These are phyloP conservation scores for Linnemannia zychae DNA, from an alignment of 192 early-diverging fungal species.

Conservation along the genomic window DNA sequence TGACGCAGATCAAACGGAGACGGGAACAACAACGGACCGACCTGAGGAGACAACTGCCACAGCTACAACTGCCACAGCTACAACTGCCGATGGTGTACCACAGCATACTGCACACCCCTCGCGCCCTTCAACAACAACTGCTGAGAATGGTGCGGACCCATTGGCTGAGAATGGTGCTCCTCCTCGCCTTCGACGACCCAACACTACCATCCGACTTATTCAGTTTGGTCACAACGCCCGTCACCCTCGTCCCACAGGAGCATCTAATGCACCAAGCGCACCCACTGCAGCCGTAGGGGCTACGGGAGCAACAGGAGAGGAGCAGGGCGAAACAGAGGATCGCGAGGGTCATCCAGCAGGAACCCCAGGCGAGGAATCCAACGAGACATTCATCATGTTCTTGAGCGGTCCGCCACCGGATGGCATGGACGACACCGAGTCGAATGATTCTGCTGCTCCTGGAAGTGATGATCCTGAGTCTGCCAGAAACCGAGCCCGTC, in stretches of 20 bases:
- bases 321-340: neutral
- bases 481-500: conserved; percentile 13
- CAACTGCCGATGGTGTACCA: neutral
- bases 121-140: neutral
- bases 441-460: conserved; percentile 2
- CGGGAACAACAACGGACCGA: neutral
- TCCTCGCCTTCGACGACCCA: conserved; percentile 19
- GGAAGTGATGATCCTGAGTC: conserved; percentile 14
- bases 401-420: conserved; percentile 24
- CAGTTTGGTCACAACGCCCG: conserved; percentile 35
- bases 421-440: conserved; percentile 3
- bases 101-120: neutral
- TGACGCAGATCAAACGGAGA: neutral
- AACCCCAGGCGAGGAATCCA: conserved; percentile 1
- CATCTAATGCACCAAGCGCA: neutral
- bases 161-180: neutral
- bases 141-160: neutral
- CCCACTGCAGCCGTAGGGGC: neutral
- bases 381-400: conserved; percentile 44
- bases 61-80: neutral
- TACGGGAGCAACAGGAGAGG: neutral
- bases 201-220: conserved; percentile 45
- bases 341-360: neutral
- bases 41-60: neutral
- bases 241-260: neutral